A percentile compares a stretch with the other conserved stretches of the same genome.
Evolutionary conservation across 2,329 filamentous ascomycete species (phyloP).

Genomic region (Sarocladium kiliense): DNA sequence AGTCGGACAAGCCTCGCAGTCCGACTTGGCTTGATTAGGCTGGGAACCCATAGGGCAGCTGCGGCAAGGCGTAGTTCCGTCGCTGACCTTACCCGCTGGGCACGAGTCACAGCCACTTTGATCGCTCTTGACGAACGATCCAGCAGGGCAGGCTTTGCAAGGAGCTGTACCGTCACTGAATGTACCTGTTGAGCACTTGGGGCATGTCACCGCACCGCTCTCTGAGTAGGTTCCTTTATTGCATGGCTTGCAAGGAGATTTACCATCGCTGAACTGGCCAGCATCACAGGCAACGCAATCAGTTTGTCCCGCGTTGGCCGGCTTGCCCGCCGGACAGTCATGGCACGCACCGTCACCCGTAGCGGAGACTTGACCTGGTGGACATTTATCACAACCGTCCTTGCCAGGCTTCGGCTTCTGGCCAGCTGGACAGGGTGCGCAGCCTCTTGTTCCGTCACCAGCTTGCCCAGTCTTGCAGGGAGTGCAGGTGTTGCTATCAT

Average conservation of each 20-base stretch:
- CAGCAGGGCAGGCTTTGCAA: background rate
- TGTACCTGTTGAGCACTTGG: background rate
- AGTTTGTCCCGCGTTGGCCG: background rate
- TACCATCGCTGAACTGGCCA: conserved; percentile 1
- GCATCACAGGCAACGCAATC: background rate
- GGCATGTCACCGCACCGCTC: background rate
- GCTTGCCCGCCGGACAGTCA: background rate
- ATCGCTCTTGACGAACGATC: background rate
- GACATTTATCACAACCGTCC: background rate
- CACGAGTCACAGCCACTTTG: background rate
- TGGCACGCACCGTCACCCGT: background rate
- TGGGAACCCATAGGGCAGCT: background rate
- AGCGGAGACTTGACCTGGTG: background rate
- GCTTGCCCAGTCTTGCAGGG: background rate
- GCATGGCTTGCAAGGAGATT: background rate
- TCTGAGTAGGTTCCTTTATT: background rate
- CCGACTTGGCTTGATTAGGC: background rate
- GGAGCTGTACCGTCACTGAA: conserved; percentile 1
- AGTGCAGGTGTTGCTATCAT: background rate
- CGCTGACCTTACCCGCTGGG: background rate
- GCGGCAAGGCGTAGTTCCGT: background rate
- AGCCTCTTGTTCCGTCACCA: background rate
- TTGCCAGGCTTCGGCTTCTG: background rate
- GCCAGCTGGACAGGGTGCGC: background rate
- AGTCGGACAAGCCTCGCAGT: background rate